Evolutionary conservation across 2,329 filamentous ascomycete genomes (phyloP).

Genomic region (Raffaelea deltoideospora): DNA sequence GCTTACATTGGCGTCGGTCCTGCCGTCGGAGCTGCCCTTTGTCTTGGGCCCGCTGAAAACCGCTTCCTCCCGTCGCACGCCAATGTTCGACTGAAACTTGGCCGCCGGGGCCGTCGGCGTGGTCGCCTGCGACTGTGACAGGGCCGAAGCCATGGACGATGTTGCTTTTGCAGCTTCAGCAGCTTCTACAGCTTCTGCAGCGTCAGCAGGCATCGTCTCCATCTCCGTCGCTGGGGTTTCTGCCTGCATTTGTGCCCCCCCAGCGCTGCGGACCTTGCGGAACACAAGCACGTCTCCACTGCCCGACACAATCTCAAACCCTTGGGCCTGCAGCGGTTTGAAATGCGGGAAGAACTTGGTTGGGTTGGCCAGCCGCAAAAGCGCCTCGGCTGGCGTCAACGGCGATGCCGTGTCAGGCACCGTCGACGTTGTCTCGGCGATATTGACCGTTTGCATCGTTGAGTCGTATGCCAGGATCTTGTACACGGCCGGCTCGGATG

Average conservation of each 20-base stretch:
- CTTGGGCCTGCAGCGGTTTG: conserved; percentile 38
- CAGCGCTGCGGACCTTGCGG: conserved; percentile 33
- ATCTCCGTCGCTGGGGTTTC: too few relatives aligned
- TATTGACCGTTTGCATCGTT: conserved; percentile 37
- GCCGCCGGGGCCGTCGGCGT: background rate
- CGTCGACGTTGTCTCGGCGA: conserved; percentile 44
- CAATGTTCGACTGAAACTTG: conserved; percentile 25
- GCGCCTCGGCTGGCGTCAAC: conserved; percentile 42
- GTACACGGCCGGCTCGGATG: conserved; percentile 25
- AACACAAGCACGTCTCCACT: conserved; percentile 50
- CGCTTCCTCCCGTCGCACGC: conserved; percentile 29
- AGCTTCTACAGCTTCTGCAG: background rate
- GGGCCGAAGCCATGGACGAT: background rate
- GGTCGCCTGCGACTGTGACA: background rate
- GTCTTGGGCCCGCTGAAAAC: conserved; percentile 26
- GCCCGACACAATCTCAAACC: conserved; percentile 53
- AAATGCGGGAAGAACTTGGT: conserved; percentile 52
- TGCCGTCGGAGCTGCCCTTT: background rate
- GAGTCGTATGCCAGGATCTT: conserved; percentile 54
- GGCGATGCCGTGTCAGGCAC: conserved; percentile 31
- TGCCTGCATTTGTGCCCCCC: too few relatives aligned
- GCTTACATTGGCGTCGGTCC: conserved; percentile 8
- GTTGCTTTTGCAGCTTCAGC: too few relatives aligned
- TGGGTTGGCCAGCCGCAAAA: conserved; percentile 45
- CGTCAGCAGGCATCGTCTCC: too few relatives aligned